Percentiles rank a stretch among this genome's conserved stretches.
Evolutionary conservation across 2,329 filamentous ascomycete species (phyloP).

Genomic region (Cercospora sp.): DNA sequence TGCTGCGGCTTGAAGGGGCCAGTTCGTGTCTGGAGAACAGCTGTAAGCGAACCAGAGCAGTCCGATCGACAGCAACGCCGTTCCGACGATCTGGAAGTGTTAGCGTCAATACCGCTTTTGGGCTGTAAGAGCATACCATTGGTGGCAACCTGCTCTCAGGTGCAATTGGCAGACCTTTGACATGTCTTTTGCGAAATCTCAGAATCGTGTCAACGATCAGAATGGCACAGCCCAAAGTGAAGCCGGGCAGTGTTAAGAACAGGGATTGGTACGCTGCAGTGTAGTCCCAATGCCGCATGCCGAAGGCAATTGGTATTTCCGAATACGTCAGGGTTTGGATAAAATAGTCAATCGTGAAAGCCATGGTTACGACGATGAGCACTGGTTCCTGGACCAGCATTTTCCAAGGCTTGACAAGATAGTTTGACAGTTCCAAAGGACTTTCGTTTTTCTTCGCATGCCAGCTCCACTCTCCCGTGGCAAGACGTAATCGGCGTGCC

Average conservation of each 20-base stretch:
- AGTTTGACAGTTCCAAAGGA: constrained; percentile 11
- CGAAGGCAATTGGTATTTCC: constrained; percentile 17
- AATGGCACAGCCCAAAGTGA: constrained; percentile 9
- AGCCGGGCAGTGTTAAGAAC: constrained; percentile 13
- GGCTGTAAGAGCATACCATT: constrained; percentile 12
- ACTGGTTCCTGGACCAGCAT: constrained; percentile 23
- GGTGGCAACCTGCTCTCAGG: constrained; percentile 22
- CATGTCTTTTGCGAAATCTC: constrained; percentile 13
- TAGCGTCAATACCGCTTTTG: no score
- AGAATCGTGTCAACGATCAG: constrained; percentile 16
- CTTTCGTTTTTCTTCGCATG: constrained; percentile 13
- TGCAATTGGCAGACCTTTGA: constrained; percentile 3
- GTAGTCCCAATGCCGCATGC: constrained; percentile 6
- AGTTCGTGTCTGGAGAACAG: background rate
- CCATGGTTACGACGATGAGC: constrained; percentile 25
- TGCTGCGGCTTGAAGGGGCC: constrained; percentile 7
- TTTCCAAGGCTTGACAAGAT: constrained; percentile 20
- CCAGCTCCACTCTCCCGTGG: constrained; percentile 29
- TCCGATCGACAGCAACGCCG: constrained; percentile 12
- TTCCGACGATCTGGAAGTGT: constrained; percentile 16
- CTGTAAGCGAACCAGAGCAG: constrained; percentile 18
- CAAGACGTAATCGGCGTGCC: constrained; percentile 1
- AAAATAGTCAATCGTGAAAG: constrained; percentile 38
- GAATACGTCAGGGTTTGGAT: constrained; percentile 38
- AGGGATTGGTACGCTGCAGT: constrained; percentile 9